These are phyloP conservation scores for Phytophthora pseudosyringae DNA, from an alignment of 352 stramenopile species.

Conservation along the genomic window DNA sequence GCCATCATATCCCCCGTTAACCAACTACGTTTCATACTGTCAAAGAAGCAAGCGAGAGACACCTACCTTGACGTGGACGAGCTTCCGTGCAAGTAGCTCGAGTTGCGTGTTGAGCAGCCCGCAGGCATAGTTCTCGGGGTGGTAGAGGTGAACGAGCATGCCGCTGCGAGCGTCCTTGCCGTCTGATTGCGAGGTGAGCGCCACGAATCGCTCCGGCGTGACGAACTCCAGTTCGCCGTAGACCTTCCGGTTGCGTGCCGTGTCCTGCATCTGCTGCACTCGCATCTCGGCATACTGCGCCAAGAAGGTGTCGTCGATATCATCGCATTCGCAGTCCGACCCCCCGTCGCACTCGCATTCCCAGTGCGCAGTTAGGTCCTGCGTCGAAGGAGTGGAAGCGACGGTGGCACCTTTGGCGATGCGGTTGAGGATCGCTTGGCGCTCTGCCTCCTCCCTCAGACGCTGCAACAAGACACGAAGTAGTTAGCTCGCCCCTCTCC, in stretches of 20 bases:
- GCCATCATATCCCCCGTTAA: background rate
- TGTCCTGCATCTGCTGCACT: constrained; percentile 68
- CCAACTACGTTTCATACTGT: background rate
- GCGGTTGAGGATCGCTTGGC: constrained; percentile 53
- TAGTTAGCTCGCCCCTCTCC: background rate
- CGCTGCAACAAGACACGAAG: constrained; percentile 34
- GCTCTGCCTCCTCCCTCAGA: constrained; percentile 54
- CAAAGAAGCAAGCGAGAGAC: too few relatives aligned
- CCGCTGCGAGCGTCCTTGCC: constrained; percentile 18
- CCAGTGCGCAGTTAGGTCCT: constrained; percentile 14
- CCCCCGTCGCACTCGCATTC: constrained; percentile 32
- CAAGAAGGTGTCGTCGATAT: constrained; percentile 63
- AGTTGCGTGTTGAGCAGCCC: constrained; percentile 73
- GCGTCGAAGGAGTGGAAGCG: constrained; percentile 14
- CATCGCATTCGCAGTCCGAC: constrained; percentile 51
- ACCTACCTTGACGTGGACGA: constrained; percentile 68
- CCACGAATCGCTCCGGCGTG: constrained; percentile 62
- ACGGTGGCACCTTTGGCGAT: constrained; percentile 63
- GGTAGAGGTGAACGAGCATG: constrained; percentile 70
- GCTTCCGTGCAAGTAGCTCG: constrained; percentile 52
- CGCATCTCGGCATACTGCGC: constrained; percentile 66
- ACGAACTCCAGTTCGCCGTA: constrained; percentile 72
- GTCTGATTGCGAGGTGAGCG: constrained; percentile 34
- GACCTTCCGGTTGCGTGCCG: constrained; percentile 34
- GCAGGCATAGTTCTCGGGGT: constrained; percentile 79